Base-by-base conservation (phyloP, 2,329 filamentous ascomycete species). In the Epichloe coenophiala region DNA sequence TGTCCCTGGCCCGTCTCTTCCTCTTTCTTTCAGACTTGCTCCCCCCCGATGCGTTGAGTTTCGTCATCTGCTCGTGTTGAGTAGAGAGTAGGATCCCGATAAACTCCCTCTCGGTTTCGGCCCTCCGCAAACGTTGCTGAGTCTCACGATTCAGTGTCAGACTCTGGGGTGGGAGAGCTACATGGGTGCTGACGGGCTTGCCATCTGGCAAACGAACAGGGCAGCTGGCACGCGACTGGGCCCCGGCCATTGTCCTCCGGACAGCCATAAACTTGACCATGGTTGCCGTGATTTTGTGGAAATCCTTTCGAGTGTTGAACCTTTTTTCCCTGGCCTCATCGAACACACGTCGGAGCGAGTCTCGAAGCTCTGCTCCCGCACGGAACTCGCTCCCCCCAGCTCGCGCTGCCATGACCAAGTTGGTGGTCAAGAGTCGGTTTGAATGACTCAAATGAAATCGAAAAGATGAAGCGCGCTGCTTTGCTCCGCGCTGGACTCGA, bases 121-220 rank as follows among this genome's bases (percentile, higher is more conserved):
- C 43, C 12, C 27, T 15, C 13, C 36, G 45, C n/a, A 61, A 53
- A 1, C 51, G 46, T 31, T 48, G 12, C n/a, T 37, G 38, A 5
- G 45, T 51, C 12, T 53, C 43, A 2, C 47, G 23, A 31, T 48
- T 48, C 23, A 60, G 19, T 3, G 42, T 11, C 6, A 59, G 39
- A 8, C 43, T 45, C 4, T 39, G 27, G 1, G 53, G 54, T 1
- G 55, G 53, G 2, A 57, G 49, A 4, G 50, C 49, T 3, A 60
- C 3, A 5, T 45, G 13, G 1, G 50, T 56, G 21, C 49, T 33
- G 12, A 53, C 53, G 17, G 50, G 41, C n/a, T 6, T 53, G 15
- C 56, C 60, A 40, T 61, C 56, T 21, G 53, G 59, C 45, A 62
- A 54, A 36, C 45, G 51, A 6, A 60, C 38, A 1, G 37, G 43